A percentile compares a stretch with the other conserved stretches of the same genome.
These are phyloP conservation scores for Phytophthora hibernalis DNA, from an alignment of 352 stramenopile species.

Conservation along the genomic window DNA sequence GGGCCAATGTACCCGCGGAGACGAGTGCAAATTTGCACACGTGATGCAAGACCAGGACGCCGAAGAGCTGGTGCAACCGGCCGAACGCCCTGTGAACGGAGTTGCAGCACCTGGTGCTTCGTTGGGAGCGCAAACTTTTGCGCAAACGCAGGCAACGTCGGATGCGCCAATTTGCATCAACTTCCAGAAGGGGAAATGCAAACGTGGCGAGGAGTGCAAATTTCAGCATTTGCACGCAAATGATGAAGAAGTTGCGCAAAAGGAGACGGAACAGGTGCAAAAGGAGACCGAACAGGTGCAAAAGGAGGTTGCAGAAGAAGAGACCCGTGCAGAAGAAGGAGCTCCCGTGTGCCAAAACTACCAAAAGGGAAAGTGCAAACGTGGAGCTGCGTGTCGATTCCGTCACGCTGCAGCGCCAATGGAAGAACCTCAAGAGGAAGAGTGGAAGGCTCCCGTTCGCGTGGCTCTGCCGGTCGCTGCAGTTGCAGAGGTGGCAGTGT, in stretches of 20 bases:
- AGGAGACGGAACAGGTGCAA: constrained; percentile 14
- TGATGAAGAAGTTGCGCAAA: neutral
- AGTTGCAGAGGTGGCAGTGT: constrained; percentile 57
- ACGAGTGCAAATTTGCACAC: constrained; percentile 80
- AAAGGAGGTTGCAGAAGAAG: constrained; percentile 35
- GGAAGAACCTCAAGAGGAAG: constrained; percentile 21
- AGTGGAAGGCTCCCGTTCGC: constrained; percentile 42
- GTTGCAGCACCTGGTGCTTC: constrained; percentile 34
- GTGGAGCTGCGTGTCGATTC: constrained; percentile 65
- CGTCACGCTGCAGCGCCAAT: constrained; percentile 47
- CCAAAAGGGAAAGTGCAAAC: constrained; percentile 77
- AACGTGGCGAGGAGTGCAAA: constrained; percentile 61
- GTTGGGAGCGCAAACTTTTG: constrained; percentile 16
- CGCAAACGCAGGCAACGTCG: constrained; percentile 36
- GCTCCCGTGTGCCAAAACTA: constrained; percentile 71
- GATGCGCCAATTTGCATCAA: constrained; percentile 76
- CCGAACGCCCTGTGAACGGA: constrained; percentile 38
- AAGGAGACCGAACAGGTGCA: constrained; percentile 17
- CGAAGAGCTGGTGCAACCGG: constrained; percentile 51
- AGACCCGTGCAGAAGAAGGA: constrained; percentile 49
- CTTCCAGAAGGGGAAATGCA: constrained; percentile 80
- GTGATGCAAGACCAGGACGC: constrained; percentile 66
- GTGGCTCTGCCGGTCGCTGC: constrained; percentile 45
- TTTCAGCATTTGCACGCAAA: constrained; percentile 59
- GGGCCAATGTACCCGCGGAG: constrained; percentile 62